Base-by-base conservation (phyloP, 371 early-diverging fungal species). In the Actinomortierella ambigua region DNA sequence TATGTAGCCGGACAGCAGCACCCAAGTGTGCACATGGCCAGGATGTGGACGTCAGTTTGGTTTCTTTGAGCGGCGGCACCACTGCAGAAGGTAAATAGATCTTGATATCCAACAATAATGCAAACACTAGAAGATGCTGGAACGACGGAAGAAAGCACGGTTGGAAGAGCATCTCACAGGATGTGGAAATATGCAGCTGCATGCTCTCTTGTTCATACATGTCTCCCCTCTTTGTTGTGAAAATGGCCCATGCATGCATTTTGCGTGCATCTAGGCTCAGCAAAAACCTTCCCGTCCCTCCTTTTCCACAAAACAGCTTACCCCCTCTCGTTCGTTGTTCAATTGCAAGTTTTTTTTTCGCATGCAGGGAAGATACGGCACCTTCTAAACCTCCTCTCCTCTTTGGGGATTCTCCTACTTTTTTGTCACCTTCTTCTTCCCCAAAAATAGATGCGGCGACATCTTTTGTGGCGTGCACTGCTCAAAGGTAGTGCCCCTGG, bases 31-130 rank as follows among this genome's bases (percentile, higher is more conserved):
- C 53, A 66, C 63, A 3, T 71, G 73, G 73, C 73, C 73, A 27
- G 66, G 73, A 1, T 71, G 73, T 23, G 27, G 53, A n/a, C 59
- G 66, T 11, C 63, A 66, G 47, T 71, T 71, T 29, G 50, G 60
- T 3, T 62, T 71, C 63, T 71, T 71, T 63, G 67, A 71, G 24
- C 59, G 73, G 0, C 59, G 73, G 41, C 73, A 71, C 24, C 73
- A 71, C n/a, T 71, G 73, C 23, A 50, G 73, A 53, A 71, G 61
- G 71, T 71, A 62, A n/a, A n/a, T n/a, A n/a, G n/a, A n/a, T n/a
- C n/a, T n/a, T n/a, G n/a, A n/a, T n/a, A n/a, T n/a, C n/a, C n/a
- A n/a, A n/a, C n/a, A n/a, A n/a, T n/a, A n/a, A n/a, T n/a, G n/a
- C n/a, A n/a, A n/a, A n/a, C n/a, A n/a, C n/a, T n/a, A n/a, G n/a